Evolutionary conservation across 768 basidiomycete genomes (phyloP), one percentile per base, ranked within the genome.

Genomic region (Cyclocybe cylindracea): DNA sequence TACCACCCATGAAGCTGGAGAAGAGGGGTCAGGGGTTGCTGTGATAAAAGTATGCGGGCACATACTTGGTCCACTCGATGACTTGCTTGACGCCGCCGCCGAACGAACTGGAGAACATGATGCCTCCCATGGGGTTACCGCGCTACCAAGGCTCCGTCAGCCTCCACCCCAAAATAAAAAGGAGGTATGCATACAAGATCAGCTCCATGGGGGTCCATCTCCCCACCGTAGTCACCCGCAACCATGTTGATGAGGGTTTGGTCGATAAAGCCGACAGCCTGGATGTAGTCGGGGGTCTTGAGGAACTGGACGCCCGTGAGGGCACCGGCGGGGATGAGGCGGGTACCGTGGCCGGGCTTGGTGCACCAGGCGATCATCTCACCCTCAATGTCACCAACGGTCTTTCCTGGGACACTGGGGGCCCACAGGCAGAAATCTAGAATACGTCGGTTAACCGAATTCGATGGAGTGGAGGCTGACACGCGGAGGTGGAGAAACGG

Each of bases 341-440:
- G 86, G 3, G 87, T 84, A 2, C 91, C 91, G 48, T 78, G 81
- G 5, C 80, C 81, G 1, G 77, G 76, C 64, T 86, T 82, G n/a
- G 84, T 82, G 70, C 89, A 94, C 78, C 82, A 94, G 1, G 89
- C 83, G 8, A 93, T 86, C 61, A 82, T 84, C 63, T 82, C 73
- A 38, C 78, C 84, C 63, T 94, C 91, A 2, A 78, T 79, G 53
- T 87, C 76, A 33, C 78, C 85, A 39, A 93, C 84, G 13, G 70
- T 66, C 10, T 77, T 72, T 63, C 81, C 73, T 3, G 78, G 71
- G n/a, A 68, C 67, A 1, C 74, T 58, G 0, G 85, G 79, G 31
- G 75, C 84, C 83, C 84, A 89, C 0, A 89, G 59, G 56, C 87
- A 89, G 66, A 86, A 89, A 61, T 89, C 87, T 85, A 54, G 24